phyloP scores from a whole-genome alignment of 768 basidiomycete genomes.

The Rhodotorula toruloides region DNA sequence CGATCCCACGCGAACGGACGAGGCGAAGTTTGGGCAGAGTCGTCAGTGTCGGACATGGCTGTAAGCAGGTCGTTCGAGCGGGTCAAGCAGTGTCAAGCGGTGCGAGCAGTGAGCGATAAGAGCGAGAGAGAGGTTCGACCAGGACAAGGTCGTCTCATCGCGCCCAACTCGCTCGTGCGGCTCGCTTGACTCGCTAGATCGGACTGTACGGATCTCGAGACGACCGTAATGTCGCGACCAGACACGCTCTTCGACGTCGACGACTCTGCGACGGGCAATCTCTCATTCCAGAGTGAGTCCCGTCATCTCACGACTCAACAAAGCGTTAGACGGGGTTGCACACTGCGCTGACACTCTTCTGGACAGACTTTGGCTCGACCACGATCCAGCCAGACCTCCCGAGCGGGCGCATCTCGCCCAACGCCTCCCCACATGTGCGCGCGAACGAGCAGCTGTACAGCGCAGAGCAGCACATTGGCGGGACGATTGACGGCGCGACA shows the following conservation, averaged over 20 bases:
- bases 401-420: conserved; percentile 31
- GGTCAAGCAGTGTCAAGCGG: too few relatives aligned
- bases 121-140: too few relatives aligned
- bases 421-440: conserved; percentile 17
- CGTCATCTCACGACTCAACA: not conserved
- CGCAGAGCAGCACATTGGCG: conserved; percentile 11
- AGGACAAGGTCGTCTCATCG: too few relatives aligned
- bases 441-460: conserved; percentile 12
- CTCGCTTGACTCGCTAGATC: not conserved
- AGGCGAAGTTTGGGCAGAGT: too few relatives aligned
- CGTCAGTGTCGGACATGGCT: too few relatives aligned
- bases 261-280: not conserved
- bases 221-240: conserved; percentile 3
- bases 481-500: conserved; percentile 28
- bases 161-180: too few relatives aligned
- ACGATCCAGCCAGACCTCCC: conserved; percentile 30
- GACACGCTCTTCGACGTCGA: conserved; percentile 23
- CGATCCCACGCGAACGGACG: too few relatives aligned
- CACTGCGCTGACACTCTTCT: too few relatives aligned
- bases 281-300: conserved; percentile 3
- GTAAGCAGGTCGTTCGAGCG: too few relatives aligned
- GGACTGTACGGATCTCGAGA: not conserved
- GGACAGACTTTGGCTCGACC: conserved; percentile 17
- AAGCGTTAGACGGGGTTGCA: not conserved
- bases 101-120: too few relatives aligned